Percentiles rank a stretch among this genome's conserved stretches.
phyloP scores from a whole-genome alignment of 257 asterid species.

The Nicotiana noctiflora region DNA sequence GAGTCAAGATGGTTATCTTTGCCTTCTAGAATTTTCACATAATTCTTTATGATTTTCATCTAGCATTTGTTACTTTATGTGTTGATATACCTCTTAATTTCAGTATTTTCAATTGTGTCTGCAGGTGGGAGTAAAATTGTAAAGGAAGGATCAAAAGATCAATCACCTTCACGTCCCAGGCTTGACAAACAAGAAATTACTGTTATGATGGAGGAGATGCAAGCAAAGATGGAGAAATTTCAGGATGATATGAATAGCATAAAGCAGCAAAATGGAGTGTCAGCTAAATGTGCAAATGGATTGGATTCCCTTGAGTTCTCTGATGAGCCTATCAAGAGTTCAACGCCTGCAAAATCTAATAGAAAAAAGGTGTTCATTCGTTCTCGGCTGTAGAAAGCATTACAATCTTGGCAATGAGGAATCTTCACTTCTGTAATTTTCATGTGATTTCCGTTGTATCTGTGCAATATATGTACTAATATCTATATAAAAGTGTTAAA shows the following conservation, averaged over 20 bases:
- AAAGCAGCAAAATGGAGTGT: constrained; percentile 23
- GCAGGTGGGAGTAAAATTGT: constrained; percentile 40
- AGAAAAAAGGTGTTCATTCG: constrained; percentile 51
- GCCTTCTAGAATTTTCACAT: not conserved
- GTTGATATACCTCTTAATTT: not conserved
- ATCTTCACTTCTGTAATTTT: not conserved
- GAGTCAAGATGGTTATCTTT: not conserved
- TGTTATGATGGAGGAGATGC: constrained; percentile 49
- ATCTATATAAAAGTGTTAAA: not conserved
- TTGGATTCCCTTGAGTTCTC: constrained; percentile 29
- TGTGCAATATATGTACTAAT: not conserved
- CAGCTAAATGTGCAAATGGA: constrained; percentile 22
- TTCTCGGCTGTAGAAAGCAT: constrained; percentile 42
- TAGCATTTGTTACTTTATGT: not conserved
- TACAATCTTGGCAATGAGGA: not conserved
- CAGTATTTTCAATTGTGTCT: not conserved
- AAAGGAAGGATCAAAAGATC: constrained; percentile 34
- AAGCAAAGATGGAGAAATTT: constrained; percentile 52
- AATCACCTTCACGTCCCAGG: constrained; percentile 22
- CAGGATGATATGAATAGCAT: constrained; percentile 31
- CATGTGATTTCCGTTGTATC: not conserved
- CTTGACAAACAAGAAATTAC: constrained; percentile 25
- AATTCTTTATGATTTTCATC: not conserved
- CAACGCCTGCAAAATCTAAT: constrained; percentile 19
- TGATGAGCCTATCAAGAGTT: constrained; percentile 35